Conservation (phyloP, 495 filamentous ascomycete genomes). For the Daldinia grandis region DNA sequence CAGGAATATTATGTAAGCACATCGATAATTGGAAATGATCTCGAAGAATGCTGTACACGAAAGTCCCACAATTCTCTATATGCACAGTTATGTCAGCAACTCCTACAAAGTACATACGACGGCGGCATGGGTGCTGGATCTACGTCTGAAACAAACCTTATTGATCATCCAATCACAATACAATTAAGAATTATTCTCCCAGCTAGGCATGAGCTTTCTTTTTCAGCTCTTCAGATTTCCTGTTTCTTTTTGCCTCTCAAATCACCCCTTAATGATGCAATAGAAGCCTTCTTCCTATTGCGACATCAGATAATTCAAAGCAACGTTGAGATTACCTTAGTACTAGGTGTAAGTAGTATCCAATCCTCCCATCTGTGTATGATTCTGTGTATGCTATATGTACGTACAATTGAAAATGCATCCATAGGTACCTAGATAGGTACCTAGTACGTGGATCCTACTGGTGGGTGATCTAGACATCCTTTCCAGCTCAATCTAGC, state of each 20-base stretch:
- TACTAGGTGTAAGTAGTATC: slow-evolving; percentile 15
- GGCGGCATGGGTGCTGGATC: neutral
- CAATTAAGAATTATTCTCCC: neutral
- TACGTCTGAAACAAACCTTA: slow-evolving; percentile 6
- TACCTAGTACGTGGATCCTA: slow-evolving; percentile 4
- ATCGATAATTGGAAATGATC: slow-evolving; percentile 13
- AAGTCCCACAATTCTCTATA: neutral
- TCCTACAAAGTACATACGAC: neutral
- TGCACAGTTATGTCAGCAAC: neutral
- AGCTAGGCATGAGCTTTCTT: neutral
- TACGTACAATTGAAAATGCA: neutral
- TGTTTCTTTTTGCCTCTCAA: neutral
- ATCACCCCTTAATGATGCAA: slow-evolving; percentile 1
- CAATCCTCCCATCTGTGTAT: slow-evolving; percentile 16
- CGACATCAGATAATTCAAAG: slow-evolving; percentile 22
- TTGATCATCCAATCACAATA: neutral
- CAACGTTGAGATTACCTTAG: slow-evolving; percentile 21
- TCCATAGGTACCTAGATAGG: too few species aligned
- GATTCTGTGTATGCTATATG: neutral
- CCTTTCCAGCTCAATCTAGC: slow-evolving; percentile 41
- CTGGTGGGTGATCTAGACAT: slow-evolving; percentile 4
- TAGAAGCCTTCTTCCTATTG: slow-evolving; percentile 16
- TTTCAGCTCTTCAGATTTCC: neutral
- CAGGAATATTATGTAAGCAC: slow-evolving; percentile 32
- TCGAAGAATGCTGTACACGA: neutral